Conservation (phyloP, 495 filamentous ascomycete species). For the Astrocystis sublimbata region DNA sequence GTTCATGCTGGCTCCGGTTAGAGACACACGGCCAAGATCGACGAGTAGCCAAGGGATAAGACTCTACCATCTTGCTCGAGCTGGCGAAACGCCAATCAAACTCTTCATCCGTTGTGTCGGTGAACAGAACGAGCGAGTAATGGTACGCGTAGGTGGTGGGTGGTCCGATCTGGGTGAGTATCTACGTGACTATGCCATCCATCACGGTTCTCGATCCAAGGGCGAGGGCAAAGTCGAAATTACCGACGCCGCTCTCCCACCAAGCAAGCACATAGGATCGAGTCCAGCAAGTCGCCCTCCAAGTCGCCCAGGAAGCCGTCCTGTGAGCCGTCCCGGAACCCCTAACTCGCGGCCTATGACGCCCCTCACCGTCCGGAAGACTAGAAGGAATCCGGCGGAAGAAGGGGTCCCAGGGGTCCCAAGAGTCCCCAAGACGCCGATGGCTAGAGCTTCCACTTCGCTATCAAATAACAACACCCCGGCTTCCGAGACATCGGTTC, state of each 20-base stretch:
- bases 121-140: constrained; percentile 86
- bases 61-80: constrained; percentile 88
- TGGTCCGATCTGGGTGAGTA: constrained; percentile 97
- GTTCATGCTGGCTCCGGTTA: constrained; percentile 64
- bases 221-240: constrained; percentile 58
- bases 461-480: constrained; percentile 30
- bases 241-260: constrained; percentile 49
- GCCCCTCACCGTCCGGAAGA: constrained; percentile 51
- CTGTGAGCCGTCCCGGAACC: constrained; percentile 41
- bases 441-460: constrained; percentile 15
- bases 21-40: constrained; percentile 44
- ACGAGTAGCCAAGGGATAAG: constrained; percentile 68
- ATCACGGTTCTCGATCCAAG: constrained; percentile 70
- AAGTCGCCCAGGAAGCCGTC: too few relatives aligned
- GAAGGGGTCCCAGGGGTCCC: constrained; percentile 26
- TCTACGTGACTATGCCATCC: constrained; percentile 85
- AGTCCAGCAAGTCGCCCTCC: constrained; percentile 51
- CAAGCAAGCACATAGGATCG: constrained; percentile 28
- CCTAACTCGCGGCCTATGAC: constrained; percentile 41
- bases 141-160: constrained; percentile 95
- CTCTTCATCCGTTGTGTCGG: constrained; percentile 91
- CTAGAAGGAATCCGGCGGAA: constrained; percentile 42
- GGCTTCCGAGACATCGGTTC: constrained; percentile 28
- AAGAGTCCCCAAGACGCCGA: constrained; percentile 40
- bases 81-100: constrained; percentile 82